phyloP scores from a whole-genome alignment of 2,329 filamentous ascomycete genomes.

The Beauveria pseudobassiana region DNA sequence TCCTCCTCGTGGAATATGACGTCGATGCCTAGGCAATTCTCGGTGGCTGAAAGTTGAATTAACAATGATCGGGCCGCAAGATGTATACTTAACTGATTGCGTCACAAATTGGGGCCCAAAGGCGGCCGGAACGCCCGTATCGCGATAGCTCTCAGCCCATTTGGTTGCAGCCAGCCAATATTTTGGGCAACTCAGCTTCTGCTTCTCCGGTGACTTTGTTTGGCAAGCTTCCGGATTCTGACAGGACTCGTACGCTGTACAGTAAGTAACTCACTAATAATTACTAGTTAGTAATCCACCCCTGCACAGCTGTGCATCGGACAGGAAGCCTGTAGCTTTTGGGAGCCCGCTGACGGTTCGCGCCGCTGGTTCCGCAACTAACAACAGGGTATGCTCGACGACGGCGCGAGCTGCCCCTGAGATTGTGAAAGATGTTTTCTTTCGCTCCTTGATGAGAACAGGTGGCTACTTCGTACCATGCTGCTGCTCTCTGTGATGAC shows the following conservation, averaged over 20 bases:
- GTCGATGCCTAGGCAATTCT: not conserved
- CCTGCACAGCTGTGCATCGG: slow-evolving; percentile 6
- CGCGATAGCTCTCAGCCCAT: not conserved
- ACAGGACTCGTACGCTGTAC: not conserved
- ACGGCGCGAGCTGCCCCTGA: not conserved
- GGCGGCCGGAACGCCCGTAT: not conserved
- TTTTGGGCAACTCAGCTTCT: not conserved
- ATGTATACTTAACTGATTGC: too few species aligned
- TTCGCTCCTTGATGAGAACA: too few species aligned
- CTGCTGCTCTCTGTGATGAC: too few species aligned
- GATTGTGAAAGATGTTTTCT: not conserved
- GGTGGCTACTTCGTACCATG: too few species aligned
- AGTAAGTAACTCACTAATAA: too few species aligned
- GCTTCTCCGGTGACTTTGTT: not conserved
- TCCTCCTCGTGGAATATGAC: not conserved
- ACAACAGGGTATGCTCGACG: not conserved
- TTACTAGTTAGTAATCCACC: not conserved
- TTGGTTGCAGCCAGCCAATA: not conserved
- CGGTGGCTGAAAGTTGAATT: not conserved
- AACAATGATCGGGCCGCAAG: not conserved
- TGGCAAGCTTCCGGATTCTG: not conserved
- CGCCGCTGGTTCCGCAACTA: slow-evolving; percentile 10
- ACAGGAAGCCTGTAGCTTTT: not conserved
- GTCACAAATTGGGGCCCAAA: not conserved
- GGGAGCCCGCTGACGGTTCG: slow-evolving; percentile 8